Base-by-base conservation (phyloP, 1,139 yeast species). In the Hemisphaericaspora lyxosophila region DNA sequence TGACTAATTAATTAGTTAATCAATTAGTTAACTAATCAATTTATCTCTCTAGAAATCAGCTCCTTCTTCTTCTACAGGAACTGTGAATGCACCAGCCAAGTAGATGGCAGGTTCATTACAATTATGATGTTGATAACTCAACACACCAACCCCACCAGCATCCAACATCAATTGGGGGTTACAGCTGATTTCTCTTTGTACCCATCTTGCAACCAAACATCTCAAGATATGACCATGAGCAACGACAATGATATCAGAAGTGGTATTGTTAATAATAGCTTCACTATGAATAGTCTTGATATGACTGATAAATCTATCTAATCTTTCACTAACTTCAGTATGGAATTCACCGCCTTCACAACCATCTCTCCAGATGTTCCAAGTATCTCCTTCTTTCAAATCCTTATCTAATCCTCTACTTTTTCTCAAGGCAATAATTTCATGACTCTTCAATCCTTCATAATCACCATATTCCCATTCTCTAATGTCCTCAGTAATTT, bases 381-480 rank as follows among this genome's bases (percentile, higher is more conserved):
- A 90, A n/a, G 53, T 49, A 41, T 61, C 51, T 43, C 73, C 64
- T 15, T 44, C 41, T 11, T 43, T 35, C 16, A 34, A 34, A 18
- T 34, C 23, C 26, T 48, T 35, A 38, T 76, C 81, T 34, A 85
- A 65, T 0, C 95, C 96, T 43, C 83, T 71, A 14, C 64, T 56
- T 33, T 66, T 64, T 52, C 97, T 76, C 47, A 78, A 59, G 8
- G 67, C 73, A 30, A 73, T 66, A 57, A 90, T 89, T 49, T 89
- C 79, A 11, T 66, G 61, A 1, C 95, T 85, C 40, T 72, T 60
- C 51, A 82, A 62, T 4, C 97, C 97, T 66, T 90, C 97, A 59
- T 90, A 90, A 53, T 86, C 94, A 49, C 97, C 97, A 55, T 90
- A 90, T 50, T 87, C 94, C 97, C 97, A 90, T 64, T 90, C 97